phyloP scores from a whole-genome alignment of 148 eudicot species.

The Fallopia convolvulus region DNA sequence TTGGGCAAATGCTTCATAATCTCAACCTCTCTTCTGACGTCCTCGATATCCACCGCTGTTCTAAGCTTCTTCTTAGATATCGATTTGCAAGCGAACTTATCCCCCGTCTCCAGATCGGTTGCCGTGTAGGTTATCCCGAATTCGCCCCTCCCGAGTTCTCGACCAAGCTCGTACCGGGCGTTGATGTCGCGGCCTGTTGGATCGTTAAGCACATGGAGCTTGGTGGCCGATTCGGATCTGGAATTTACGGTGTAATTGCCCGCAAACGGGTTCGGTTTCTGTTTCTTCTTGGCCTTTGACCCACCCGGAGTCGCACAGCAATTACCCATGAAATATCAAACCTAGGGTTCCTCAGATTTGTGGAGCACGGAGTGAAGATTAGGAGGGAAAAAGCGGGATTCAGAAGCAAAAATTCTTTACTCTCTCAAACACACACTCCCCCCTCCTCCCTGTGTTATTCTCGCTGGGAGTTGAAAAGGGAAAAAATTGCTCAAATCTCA shows the following conservation, averaged over 20 bases:
- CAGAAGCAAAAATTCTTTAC: too few relatives aligned
- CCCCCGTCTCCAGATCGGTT: constrained; percentile 34
- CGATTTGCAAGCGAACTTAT: constrained; percentile 42
- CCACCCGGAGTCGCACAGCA: constrained; percentile 19
- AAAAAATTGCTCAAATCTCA: neutral
- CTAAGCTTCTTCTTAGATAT: constrained; percentile 48
- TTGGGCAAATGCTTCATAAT: constrained; percentile 47
- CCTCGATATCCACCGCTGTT: constrained; percentile 43
- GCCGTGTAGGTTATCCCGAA: constrained; percentile 43
- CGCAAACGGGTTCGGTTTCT: constrained; percentile 35
- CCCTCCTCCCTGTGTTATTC: neutral
- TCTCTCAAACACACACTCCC: neutral
- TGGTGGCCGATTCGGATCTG: constrained; percentile 22
- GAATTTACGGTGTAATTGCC: constrained; percentile 22
- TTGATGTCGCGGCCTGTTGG: constrained; percentile 41
- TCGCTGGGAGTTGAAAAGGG: neutral
- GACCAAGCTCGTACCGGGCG: constrained; percentile 30
- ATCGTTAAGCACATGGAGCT: constrained; percentile 30
- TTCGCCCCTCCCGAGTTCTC: constrained; percentile 49
- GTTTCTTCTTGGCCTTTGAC: constrained; percentile 18
- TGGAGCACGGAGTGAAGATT: neutral
- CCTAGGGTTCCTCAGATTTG: neutral
- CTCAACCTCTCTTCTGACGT: constrained; percentile 54
- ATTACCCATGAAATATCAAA: constrained; percentile 11
- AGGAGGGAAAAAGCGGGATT: neutral